These are phyloP conservation scores for Phaffia rhodozyma DNA, from an alignment of 1,284 basidiomycete species.

Conservation along the genomic window DNA sequence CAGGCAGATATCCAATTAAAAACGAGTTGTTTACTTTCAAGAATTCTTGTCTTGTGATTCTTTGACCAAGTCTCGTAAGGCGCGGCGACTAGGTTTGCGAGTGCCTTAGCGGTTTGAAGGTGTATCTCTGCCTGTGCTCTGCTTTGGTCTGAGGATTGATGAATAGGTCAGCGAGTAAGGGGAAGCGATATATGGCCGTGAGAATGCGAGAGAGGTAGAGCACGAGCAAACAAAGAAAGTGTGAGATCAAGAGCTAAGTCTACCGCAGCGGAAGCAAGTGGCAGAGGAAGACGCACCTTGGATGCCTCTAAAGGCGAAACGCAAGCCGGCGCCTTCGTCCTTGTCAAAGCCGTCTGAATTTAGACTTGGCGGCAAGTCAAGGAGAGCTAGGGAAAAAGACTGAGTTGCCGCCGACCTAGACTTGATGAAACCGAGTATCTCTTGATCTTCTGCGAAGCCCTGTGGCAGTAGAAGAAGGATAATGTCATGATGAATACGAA, in stretches of 20 bases:
- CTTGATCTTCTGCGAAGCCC: slow-evolving; percentile 15
- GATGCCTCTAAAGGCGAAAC: slow-evolving; percentile 14
- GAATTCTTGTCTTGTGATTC: slow-evolving; percentile 1
- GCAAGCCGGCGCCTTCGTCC: slow-evolving; percentile 16
- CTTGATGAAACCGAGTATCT: slow-evolving; percentile 11
- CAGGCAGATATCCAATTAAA: slow-evolving; percentile 12
- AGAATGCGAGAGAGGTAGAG: background rate
- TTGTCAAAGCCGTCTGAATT: background rate
- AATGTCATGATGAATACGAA: background rate
- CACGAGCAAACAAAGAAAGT: background rate
- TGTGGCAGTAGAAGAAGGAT: background rate
- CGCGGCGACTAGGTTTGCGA: background rate
- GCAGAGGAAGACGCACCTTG: slow-evolving; percentile 4
- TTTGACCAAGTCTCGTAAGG: slow-evolving; percentile 12
- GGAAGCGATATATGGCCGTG: background rate
- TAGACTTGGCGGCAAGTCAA: background rate
- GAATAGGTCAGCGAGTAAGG: background rate
- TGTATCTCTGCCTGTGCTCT: slow-evolving; percentile 3
- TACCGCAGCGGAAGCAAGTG: background rate
- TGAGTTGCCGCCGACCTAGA: background rate
- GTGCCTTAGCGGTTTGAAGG: background rate
- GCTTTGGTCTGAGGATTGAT: background rate
- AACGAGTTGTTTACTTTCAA: slow-evolving; percentile 2
- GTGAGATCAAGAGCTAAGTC: background rate
- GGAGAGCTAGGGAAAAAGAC: background rate